phyloP scores from a whole-genome alignment of 805 yeast genomes.

The Metschnikowia picachoensis region DNA sequence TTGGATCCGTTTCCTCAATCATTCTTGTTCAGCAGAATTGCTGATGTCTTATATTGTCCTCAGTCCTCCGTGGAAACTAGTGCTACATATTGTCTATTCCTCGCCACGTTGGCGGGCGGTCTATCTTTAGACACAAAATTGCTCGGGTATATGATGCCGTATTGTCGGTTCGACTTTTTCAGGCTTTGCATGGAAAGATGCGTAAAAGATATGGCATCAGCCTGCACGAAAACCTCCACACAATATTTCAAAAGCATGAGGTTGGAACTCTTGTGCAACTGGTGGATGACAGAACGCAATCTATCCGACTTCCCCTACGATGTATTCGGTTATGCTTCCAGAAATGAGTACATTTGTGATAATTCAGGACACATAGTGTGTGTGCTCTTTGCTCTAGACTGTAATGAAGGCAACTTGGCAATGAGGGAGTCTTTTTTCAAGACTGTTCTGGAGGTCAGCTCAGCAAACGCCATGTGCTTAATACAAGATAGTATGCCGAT shows the following conservation, averaged over 20 bases:
- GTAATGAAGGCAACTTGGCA: conserved; percentile 11
- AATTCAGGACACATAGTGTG: conserved; percentile 40
- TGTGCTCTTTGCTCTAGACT: conserved; percentile 21
- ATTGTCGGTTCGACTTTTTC: conserved; percentile 29
- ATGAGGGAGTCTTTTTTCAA: not conserved
- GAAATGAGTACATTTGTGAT: conserved; percentile 27
- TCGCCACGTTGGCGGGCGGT: conserved; percentile 26
- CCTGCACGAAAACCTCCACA: conserved; percentile 8
- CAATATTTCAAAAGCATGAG: conserved; percentile 28
- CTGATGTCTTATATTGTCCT: conserved; percentile 29
- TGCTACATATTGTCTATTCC: conserved; percentile 36
- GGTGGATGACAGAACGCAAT: conserved; percentile 35
- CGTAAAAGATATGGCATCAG: conserved; percentile 21
- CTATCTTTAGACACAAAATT: conserved; percentile 34
- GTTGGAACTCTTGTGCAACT: conserved; percentile 38
- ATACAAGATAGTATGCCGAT: conserved; percentile 32
- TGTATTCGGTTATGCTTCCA: conserved; percentile 34
- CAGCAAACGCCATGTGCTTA: conserved; percentile 17
- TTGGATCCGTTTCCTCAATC: conserved; percentile 1
- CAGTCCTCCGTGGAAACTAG: conserved; percentile 36
- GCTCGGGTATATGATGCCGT: conserved; percentile 33
- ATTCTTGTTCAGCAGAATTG: conserved; percentile 15
- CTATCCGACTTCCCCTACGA: conserved; percentile 38
- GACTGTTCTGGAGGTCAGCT: conserved; percentile 14
- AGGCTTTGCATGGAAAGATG: conserved; percentile 27